Percentiles rank a stretch among this genome's conserved stretches.
These are phyloP conservation scores for Metarhizium sp. DNA, from an alignment of 2,329 filamentous ascomycete genomes.

Conservation along the genomic window DNA sequence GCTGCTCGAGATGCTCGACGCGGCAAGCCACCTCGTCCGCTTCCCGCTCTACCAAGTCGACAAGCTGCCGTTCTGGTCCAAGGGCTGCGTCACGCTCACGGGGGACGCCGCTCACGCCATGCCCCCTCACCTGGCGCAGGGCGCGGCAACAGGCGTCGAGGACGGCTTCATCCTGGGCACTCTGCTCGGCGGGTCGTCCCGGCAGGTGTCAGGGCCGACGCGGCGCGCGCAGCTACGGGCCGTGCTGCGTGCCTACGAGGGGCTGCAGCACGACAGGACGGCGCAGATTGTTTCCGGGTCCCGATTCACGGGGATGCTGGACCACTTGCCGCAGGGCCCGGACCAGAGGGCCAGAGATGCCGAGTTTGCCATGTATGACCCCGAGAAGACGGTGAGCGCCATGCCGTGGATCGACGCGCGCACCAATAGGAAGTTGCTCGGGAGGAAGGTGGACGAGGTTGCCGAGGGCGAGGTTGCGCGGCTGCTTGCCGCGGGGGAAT, in stretches of 20 bases:
- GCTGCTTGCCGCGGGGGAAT: not conserved
- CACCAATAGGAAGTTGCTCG: slow-evolving; percentile 6
- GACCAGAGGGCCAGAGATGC: slow-evolving; percentile 7
- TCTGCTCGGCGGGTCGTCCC: slow-evolving; percentile 16
- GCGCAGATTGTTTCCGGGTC: slow-evolving; percentile 5
- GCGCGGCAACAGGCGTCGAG: slow-evolving; percentile 16
- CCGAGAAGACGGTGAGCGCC: slow-evolving; percentile 5
- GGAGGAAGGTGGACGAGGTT: slow-evolving; percentile 4
- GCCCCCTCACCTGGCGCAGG: slow-evolving; percentile 16
- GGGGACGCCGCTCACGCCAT: slow-evolving; percentile 14
- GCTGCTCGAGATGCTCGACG: slow-evolving; percentile 3
- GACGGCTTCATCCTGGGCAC: slow-evolving; percentile 14
- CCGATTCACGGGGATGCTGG: slow-evolving; percentile 1
- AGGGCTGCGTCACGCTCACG: slow-evolving; percentile 8
- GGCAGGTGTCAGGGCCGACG: not conserved
- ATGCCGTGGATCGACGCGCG: slow-evolving; percentile 9
- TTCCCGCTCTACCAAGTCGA: slow-evolving; percentile 7
- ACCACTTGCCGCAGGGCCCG: slow-evolving; percentile 4
- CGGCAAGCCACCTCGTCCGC: slow-evolving; percentile 3
- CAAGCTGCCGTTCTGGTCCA: slow-evolving; percentile 5
- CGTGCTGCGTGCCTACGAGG: slow-evolving; percentile 4
- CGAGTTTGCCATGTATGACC: slow-evolving; percentile 3
- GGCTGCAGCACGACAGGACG: slow-evolving; percentile 5
- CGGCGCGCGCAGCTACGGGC: not conserved
- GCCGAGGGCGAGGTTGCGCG: slow-evolving; percentile 4